Percentiles rank a stretch among this genome's conserved stretches.
Evolutionary conservation across 306 rosid species (phyloP).

Genomic region (Sicyos edulis): DNA sequence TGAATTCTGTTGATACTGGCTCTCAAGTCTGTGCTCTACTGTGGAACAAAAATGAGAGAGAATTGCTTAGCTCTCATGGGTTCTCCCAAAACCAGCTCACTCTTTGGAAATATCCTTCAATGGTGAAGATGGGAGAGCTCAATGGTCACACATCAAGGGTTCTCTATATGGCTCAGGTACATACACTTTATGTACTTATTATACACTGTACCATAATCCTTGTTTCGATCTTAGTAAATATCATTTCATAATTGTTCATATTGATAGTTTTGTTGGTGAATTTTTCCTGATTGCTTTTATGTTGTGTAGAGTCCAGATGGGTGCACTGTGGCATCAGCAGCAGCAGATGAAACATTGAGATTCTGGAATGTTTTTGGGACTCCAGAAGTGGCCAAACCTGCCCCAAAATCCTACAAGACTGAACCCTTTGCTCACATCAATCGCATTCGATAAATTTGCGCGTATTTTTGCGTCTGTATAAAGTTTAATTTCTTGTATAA

Average conservation of each 20-base stretch:
- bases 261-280: not conserved
- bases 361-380: slow-evolving; percentile 46
- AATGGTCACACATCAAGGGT: slow-evolving; percentile 77
- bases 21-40: slow-evolving; percentile 67
- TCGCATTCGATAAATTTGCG: slow-evolving; percentile 32
- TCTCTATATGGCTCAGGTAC: slow-evolving; percentile 54
- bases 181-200: no score
- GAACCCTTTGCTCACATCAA: slow-evolving; percentile 41
- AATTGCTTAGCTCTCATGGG: slow-evolving; percentile 84
- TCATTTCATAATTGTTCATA: no score
- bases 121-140: slow-evolving; percentile 74
- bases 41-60: slow-evolving; percentile 86
- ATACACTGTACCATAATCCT: no score
- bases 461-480: not conserved
- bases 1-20: slow-evolving; percentile 66
- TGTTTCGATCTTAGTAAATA: no score
- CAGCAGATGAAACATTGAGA: slow-evolving; percentile 40
- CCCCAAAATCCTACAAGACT: slow-evolving; percentile 29
- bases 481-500: not conserved
- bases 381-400: slow-evolving; percentile 42
- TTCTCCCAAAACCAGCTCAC: slow-evolving; percentile 63
- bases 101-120: slow-evolving; percentile 87
- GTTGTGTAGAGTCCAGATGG: slow-evolving; percentile 44
- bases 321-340: slow-evolving; percentile 47
- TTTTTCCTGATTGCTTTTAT: not conserved